Evolutionary conservation across 106 monocot species (phyloP).

Genomic region (Platanthera zijinensis): DNA sequence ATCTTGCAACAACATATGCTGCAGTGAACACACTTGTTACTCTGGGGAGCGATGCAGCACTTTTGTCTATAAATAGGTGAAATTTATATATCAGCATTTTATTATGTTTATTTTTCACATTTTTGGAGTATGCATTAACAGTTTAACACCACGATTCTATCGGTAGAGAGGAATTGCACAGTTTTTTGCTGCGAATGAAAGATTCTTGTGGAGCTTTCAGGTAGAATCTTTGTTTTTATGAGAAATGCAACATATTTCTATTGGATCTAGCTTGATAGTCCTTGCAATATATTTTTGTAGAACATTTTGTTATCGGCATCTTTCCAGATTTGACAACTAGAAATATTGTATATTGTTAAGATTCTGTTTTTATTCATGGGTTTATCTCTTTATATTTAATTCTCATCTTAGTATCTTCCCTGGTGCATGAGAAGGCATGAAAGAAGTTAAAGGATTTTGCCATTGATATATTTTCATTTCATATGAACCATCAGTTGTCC

Average conservation of each 20-base stretch:
- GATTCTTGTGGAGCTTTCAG: constrained; percentile 83
- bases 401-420: not conserved
- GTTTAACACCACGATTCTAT: not conserved
- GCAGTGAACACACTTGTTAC: constrained; percentile 81
- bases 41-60: constrained; percentile 65
- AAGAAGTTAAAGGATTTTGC: not conserved
- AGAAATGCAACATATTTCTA: not conserved
- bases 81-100: not conserved
- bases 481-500: not conserved
- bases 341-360: not conserved
- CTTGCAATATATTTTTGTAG: not conserved
- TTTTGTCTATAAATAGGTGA: constrained; percentile 89
- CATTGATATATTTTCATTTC: not conserved
- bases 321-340: not conserved
- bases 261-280: not conserved
- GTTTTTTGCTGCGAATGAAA: constrained; percentile 78
- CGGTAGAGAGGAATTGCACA: constrained; percentile 47
- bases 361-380: not conserved
- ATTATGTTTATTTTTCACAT: constrained; percentile 3
- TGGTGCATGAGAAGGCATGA: not conserved
- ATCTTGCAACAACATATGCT: constrained; percentile 98
- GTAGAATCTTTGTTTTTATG: constrained; percentile 16
- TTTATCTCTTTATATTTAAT: not conserved
- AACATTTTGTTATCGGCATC: too few relatives aligned
- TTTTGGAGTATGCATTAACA: not conserved